These are phyloP conservation scores for Fusarium sp. DNA, from an alignment of 2,329 filamentous ascomycete genomes.

Conservation along the genomic window DNA sequence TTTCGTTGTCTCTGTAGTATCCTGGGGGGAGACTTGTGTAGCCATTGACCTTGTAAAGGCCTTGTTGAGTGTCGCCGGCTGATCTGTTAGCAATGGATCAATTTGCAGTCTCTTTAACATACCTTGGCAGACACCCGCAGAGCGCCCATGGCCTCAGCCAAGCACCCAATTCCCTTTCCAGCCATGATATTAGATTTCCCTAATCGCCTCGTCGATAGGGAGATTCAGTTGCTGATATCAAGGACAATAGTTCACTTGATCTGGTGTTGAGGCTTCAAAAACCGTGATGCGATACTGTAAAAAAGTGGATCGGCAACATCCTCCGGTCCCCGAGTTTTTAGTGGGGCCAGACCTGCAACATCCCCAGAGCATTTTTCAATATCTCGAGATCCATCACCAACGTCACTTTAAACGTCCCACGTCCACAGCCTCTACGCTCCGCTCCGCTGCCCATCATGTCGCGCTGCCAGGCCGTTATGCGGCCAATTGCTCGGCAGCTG, in stretches of 20 bases:
- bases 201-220: slow-evolving; percentile 1
- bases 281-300: slow-evolving; percentile 41
- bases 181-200: slow-evolving; percentile 53
- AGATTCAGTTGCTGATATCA: slow-evolving; percentile 19
- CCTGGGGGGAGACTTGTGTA: slow-evolving; percentile 59
- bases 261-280: slow-evolving; percentile 42
- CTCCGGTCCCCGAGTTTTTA: slow-evolving; percentile 46
- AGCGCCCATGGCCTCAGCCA: slow-evolving; percentile 65
- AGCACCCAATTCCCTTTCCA: slow-evolving; percentile 62
- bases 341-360: slow-evolving; percentile 43
- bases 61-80: slow-evolving; percentile 52
- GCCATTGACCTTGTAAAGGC: slow-evolving; percentile 68
- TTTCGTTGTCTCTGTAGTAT: slow-evolving; percentile 49
- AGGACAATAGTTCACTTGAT: slow-evolving; percentile 1
- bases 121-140: slow-evolving; percentile 61
- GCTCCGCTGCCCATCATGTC: slow-evolving; percentile 61
- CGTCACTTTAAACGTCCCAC: slow-evolving; percentile 25
- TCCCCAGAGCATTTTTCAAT: slow-evolving; percentile 49
- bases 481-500: slow-evolving; percentile 68
- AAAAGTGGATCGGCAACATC: slow-evolving; percentile 48
- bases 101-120: slow-evolving; percentile 35
- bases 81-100: slow-evolving; percentile 16
- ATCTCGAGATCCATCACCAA: slow-evolving; percentile 20
- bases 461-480: slow-evolving; percentile 68
- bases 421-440: slow-evolving; percentile 20